Percentiles rank a stretch among this genome's conserved stretches.
phyloP scores from a whole-genome alignment of 2,329 filamentous ascomycete species.

The Bertia moriformis region DNA sequence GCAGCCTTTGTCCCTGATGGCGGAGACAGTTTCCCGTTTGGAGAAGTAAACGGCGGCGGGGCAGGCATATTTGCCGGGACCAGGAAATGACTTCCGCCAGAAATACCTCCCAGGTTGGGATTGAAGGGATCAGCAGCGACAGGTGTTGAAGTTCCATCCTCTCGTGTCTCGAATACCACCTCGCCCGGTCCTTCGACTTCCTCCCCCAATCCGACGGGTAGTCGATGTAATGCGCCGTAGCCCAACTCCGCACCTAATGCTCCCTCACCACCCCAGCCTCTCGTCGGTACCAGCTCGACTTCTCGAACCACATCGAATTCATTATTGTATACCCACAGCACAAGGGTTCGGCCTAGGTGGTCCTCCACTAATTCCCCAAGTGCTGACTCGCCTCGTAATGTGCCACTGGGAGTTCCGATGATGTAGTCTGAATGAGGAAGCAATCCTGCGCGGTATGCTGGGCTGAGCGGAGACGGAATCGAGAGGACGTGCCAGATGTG shows the following conservation, averaged over 20 bases:
- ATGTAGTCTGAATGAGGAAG: constrained; percentile 1
- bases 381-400: background rate
- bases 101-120: no score
- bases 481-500: constrained; percentile 1
- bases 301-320: constrained; percentile 1
- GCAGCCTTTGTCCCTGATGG: background rate
- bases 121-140: background rate
- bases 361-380: background rate
- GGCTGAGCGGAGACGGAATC: background rate
- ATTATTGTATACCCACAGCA: constrained; percentile 1
- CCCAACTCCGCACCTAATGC: background rate
- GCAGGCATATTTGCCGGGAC: background rate
- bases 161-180: background rate
- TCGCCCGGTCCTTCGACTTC: constrained; percentile 1
- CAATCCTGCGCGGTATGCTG: background rate
- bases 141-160: background rate
- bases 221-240: background rate
- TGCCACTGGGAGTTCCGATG: constrained; percentile 1
- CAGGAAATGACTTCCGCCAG: background rate
- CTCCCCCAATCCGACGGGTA: background rate
- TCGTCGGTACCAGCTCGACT: background rate
- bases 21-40: background rate
- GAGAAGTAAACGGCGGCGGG: background rate
- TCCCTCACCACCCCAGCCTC: background rate
- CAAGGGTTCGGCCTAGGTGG: background rate